A percentile compares a stretch with the other conserved stretches of the same genome.
phyloP scores from a whole-genome alignment of 129 eudicot genomes.

The Chrysanthemum seticuspe region DNA sequence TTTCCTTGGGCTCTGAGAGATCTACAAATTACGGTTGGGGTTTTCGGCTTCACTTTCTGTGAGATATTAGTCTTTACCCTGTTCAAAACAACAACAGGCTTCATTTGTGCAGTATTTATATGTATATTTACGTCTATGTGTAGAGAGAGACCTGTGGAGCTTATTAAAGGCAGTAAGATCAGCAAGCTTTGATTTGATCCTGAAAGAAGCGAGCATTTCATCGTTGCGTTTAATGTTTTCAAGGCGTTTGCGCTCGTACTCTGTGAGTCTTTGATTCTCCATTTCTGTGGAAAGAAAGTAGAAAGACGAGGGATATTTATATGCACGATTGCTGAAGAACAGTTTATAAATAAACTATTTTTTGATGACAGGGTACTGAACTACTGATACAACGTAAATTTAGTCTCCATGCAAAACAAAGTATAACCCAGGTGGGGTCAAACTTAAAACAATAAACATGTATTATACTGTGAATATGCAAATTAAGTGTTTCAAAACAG shows the following conservation, averaged over 20 bases:
- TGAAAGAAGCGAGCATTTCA: conserved; percentile 70
- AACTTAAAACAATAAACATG: too few species aligned
- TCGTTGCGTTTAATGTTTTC: conserved; percentile 83
- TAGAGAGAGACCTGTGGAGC: conserved; percentile 40
- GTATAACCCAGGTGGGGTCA: too few species aligned
- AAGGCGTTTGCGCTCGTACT: conserved; percentile 75
- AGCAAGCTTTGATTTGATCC: conserved; percentile 54
- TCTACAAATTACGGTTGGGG: conserved; percentile 59
- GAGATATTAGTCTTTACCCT: conserved; percentile 51
- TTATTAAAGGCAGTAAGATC: conserved; percentile 49
- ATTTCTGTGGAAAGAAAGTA: conserved; percentile 7
- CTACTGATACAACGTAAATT: too few species aligned
- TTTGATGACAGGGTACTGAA: too few species aligned
- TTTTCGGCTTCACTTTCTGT: conserved; percentile 49
- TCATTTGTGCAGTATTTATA: not conserved
- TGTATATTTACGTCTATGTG: not conserved
- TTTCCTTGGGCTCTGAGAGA: conserved; percentile 76
- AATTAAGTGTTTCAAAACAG: too few species aligned
- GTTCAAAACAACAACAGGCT: conserved; percentile 14
- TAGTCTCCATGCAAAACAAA: too few species aligned
- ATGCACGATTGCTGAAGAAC: too few species aligned
- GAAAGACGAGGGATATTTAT: too few species aligned
- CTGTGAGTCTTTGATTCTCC: conserved; percentile 48
- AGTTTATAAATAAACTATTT: too few species aligned
- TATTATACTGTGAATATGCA: too few species aligned